phyloP scores from a whole-genome alignment of 2,329 filamentous ascomycete species.

The Dactylellina leptospora region DNA sequence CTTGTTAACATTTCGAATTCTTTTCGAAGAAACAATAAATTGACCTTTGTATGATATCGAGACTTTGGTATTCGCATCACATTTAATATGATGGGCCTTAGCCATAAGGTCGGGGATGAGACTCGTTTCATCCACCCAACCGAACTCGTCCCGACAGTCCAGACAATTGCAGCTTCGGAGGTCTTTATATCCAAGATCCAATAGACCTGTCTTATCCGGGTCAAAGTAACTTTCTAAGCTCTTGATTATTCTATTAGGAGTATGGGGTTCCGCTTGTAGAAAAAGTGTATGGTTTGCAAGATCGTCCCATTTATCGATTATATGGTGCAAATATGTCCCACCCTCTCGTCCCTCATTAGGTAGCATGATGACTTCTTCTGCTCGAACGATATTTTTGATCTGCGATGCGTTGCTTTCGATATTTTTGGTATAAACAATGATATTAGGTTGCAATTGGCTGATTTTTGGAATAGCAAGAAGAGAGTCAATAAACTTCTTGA shows the following conservation, averaged over 20 bases:
- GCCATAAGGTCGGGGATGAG: constrained; percentile 61
- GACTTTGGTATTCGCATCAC: constrained; percentile 58
- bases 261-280: constrained; percentile 63
- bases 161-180: constrained; percentile 60
- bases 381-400: constrained; percentile 31
- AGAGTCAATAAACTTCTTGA: constrained; percentile 41
- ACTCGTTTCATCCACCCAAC: constrained; percentile 61
- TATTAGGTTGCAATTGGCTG: constrained; percentile 38
- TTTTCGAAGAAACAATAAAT: constrained; percentile 63
- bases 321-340: constrained; percentile 64
- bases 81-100: constrained; percentile 56
- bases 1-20: constrained; percentile 61
- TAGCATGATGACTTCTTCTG: constrained; percentile 55
- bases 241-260: constrained; percentile 59
- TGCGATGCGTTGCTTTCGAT: constrained; percentile 28
- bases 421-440: constrained; percentile 56
- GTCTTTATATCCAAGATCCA: constrained; percentile 61
- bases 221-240: constrained; percentile 61
- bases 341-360: constrained; percentile 63
- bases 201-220: constrained; percentile 61
- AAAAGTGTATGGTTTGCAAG: constrained; percentile 64
- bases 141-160: constrained; percentile 61
- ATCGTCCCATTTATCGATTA: constrained; percentile 61
- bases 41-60: constrained; percentile 64
- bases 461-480: constrained; percentile 45